A percentile compares a stretch with the other conserved stretches of the same genome.
Conservation (phyloP, 352 stramenopile species). For the Phytophthora brassicae region DNA sequence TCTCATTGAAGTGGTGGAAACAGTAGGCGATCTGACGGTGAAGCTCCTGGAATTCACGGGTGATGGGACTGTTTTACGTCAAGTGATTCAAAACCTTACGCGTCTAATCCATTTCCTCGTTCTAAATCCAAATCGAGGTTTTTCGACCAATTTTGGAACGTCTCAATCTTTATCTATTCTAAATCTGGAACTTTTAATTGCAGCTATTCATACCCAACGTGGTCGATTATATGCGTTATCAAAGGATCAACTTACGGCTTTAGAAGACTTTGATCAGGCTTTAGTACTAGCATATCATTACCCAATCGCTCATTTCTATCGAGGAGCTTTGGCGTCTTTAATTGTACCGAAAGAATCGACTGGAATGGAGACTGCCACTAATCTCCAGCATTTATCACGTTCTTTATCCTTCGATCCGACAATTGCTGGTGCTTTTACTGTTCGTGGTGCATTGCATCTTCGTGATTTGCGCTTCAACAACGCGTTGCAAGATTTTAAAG, state of each 20-base stretch:
- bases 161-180: slow-evolving; percentile 31
- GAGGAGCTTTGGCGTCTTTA: slow-evolving; percentile 63
- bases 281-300: slow-evolving; percentile 84
- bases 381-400: slow-evolving; percentile 60
- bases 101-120: slow-evolving; percentile 56
- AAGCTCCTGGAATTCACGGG: slow-evolving; percentile 67
- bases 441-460: slow-evolving; percentile 69
- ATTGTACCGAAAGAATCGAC: slow-evolving; percentile 29
- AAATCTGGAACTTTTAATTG: slow-evolving; percentile 53
- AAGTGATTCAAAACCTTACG: slow-evolving; percentile 68
- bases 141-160: too few species aligned
- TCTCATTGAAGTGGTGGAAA: slow-evolving; percentile 75
- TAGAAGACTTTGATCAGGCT: slow-evolving; percentile 68
- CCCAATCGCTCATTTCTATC: slow-evolving; percentile 76
- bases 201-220: slow-evolving; percentile 62
- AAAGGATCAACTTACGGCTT: slow-evolving; percentile 46
- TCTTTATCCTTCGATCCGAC: slow-evolving; percentile 74
- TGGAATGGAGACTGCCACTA: slow-evolving; percentile 22
- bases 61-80: slow-evolving; percentile 55
- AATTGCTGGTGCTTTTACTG: slow-evolving; percentile 71
- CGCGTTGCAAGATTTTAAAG: slow-evolving; percentile 81
- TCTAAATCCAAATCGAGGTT: slow-evolving; percentile 36
- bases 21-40: slow-evolving; percentile 67
- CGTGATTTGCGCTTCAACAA: slow-evolving; percentile 75
- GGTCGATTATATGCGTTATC: slow-evolving; percentile 64